Conservation (phyloP, 257 asterid species). For the Verbena officinalis region DNA sequence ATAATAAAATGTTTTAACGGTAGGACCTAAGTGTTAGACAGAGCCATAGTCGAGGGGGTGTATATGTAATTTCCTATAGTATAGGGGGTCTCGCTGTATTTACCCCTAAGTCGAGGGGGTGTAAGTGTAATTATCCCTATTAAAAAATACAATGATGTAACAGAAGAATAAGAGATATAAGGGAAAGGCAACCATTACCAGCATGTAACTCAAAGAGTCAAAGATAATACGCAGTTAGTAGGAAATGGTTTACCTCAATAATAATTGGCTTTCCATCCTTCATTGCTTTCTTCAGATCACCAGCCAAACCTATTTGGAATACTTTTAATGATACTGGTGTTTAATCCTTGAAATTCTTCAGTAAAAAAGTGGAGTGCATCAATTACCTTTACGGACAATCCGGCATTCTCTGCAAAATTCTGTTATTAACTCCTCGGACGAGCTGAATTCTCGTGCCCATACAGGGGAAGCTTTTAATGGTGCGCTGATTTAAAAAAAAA, state of each 20-base stretch:
- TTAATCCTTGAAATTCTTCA: conserved; percentile 26
- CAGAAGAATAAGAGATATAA: conserved; percentile 3
- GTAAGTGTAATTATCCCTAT: too few species aligned
- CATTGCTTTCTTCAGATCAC: conserved; percentile 98
- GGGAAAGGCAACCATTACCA: conserved; percentile 6
- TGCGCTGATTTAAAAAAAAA: conserved; percentile 65
- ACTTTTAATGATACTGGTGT: conserved; percentile 12
- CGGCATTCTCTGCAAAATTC: conserved; percentile 99
- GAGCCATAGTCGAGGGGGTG: too few species aligned
- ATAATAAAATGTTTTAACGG: too few species aligned
- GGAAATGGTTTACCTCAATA: conserved; percentile 68
- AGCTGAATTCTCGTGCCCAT: conserved; percentile 90
- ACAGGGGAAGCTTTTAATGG: conserved; percentile 91
- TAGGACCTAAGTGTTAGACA: too few species aligned
- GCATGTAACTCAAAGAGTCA: conserved; percentile 17
- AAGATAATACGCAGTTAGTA: conserved; percentile 8
- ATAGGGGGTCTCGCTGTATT: too few species aligned
- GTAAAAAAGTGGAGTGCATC: conserved; percentile 14
- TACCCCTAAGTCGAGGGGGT: too few species aligned
- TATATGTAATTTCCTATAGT: too few species aligned
- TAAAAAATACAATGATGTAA: conserved; percentile 6
- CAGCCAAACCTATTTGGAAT: conserved; percentile 79
- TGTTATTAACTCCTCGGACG: conserved; percentile 89
- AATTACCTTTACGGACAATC: conserved; percentile 92
- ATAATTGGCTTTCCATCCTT: conserved; percentile 98